phyloP scores from a whole-genome alignment of 148 eudicot species.

The Dysphania ambrosioides region DNA sequence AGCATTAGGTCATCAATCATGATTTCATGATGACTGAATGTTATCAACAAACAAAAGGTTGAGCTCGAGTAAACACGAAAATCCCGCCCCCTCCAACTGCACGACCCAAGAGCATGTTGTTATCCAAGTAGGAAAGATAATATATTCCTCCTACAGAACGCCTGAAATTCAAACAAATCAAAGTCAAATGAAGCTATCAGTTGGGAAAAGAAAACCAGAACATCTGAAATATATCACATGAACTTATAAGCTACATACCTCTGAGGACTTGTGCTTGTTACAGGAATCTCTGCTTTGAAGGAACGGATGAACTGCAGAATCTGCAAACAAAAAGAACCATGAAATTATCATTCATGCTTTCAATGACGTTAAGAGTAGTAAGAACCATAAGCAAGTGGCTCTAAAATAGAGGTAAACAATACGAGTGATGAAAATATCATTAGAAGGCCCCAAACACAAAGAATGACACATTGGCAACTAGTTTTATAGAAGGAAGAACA shows the following conservation, averaged over 20 bases:
- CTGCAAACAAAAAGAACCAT: conserved; percentile 37
- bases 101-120: conserved; percentile 87
- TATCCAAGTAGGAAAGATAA: conserved; percentile 81
- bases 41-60: conserved; percentile 40
- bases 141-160: conserved; percentile 78
- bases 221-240: neutral
- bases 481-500: neutral
- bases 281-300: conserved; percentile 78
- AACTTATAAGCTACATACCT: conserved; percentile 39
- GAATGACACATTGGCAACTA: neutral
- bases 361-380: neutral
- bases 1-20: neutral
- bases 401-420: neutral
- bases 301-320: conserved; percentile 76
- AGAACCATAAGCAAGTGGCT: neutral
- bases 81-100: conserved; percentile 87
- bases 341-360: conserved; percentile 1
- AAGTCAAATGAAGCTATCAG: neutral
- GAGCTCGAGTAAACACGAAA: conserved; percentile 83
- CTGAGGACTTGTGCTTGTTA: conserved; percentile 37
- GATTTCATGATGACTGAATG: neutral
- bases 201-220: neutral
- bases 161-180: conserved; percentile 34
- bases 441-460: neutral
- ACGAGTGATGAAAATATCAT: neutral